Percentiles rank a stretch among this genome's conserved stretches.
These are phyloP conservation scores for Penicillium concentricum DNA, from an alignment of 2,329 filamentous ascomycete species.

Conservation along the genomic window DNA sequence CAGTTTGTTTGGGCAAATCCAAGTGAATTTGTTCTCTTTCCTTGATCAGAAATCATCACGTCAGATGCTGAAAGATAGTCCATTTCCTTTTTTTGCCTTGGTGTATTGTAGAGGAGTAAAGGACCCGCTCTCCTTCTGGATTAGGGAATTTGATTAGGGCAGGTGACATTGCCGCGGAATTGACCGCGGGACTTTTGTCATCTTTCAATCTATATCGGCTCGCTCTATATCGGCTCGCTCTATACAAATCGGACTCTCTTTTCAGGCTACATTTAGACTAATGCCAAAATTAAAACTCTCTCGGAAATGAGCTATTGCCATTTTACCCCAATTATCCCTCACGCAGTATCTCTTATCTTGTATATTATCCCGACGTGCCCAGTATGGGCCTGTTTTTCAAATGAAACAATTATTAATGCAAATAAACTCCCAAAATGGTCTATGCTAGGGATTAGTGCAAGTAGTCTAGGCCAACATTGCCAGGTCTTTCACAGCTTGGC, in stretches of 20 bases:
- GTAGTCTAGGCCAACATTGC: background rate
- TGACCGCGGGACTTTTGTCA: background rate
- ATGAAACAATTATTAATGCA: background rate
- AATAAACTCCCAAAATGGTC: background rate
- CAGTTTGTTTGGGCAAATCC: constrained; percentile 25
- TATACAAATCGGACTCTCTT: background rate
- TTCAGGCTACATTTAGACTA: background rate
- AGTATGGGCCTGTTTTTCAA: background rate
- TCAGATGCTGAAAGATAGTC: background rate
- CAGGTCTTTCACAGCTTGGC: background rate
- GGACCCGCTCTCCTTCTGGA: background rate
- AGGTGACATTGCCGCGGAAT: background rate
- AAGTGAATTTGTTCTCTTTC: constrained; percentile 22
- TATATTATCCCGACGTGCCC: background rate
- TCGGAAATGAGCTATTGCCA: background rate
- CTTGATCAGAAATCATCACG: constrained; percentile 3
- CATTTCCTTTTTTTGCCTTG: background rate
- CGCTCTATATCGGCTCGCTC: background rate
- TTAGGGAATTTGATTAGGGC: background rate
- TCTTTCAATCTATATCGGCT: background rate
- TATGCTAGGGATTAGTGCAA: background rate
- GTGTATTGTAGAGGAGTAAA: background rate
- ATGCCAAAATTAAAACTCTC: background rate
- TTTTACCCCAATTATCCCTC: background rate
- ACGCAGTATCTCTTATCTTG: background rate